Evolutionary conservation across 1,284 basidiomycete genomes (phyloP).

Genomic region (Ustilago cynodontis): DNA sequence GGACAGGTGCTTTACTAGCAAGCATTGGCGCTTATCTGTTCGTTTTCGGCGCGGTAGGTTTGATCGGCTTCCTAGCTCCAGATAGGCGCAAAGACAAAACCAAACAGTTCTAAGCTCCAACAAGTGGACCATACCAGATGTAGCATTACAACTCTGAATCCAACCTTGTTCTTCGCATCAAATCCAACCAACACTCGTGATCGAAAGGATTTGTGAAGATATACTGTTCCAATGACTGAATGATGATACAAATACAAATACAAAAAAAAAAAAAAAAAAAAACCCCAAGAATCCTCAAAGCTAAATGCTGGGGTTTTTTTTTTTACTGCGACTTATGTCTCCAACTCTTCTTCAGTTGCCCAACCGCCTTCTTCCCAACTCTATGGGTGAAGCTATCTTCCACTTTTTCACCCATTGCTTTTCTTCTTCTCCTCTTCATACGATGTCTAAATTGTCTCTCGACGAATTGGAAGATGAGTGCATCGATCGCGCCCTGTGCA

Average conservation of each 20-base stretch:
- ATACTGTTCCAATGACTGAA: slow-evolving; percentile 1
- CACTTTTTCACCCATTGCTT: slow-evolving; percentile 54
- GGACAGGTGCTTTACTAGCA: slow-evolving; percentile 39
- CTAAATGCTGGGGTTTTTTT: too few relatives aligned
- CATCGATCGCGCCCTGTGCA: slow-evolving; percentile 62
- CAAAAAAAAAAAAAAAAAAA: background rate
- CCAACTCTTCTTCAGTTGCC: slow-evolving; percentile 9
- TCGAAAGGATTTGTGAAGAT: too few relatives aligned
- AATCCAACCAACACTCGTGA: too few relatives aligned
- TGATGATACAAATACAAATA: slow-evolving; percentile 5
- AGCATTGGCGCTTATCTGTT: slow-evolving; percentile 28
- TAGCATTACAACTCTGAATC: too few relatives aligned
- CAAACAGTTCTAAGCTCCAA: slow-evolving; percentile 31
- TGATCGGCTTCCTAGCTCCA: slow-evolving; percentile 36
- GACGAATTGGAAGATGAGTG: slow-evolving; percentile 64
- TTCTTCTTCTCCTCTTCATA: slow-evolving; percentile 54
- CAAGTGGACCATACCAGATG: too few relatives aligned
- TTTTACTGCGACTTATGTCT: background rate
- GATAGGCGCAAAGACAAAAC: slow-evolving; percentile 22
- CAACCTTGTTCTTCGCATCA: too few relatives aligned
- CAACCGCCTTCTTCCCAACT: slow-evolving; percentile 19
- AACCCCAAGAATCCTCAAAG: too few relatives aligned
- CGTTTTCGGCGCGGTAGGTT: slow-evolving; percentile 38
- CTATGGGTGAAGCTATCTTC: slow-evolving; percentile 26
- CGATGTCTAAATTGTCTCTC: slow-evolving; percentile 57